Conservation (phyloP, 768 basidiomycete genomes). For the Amanita pseudoporphyria region DNA sequence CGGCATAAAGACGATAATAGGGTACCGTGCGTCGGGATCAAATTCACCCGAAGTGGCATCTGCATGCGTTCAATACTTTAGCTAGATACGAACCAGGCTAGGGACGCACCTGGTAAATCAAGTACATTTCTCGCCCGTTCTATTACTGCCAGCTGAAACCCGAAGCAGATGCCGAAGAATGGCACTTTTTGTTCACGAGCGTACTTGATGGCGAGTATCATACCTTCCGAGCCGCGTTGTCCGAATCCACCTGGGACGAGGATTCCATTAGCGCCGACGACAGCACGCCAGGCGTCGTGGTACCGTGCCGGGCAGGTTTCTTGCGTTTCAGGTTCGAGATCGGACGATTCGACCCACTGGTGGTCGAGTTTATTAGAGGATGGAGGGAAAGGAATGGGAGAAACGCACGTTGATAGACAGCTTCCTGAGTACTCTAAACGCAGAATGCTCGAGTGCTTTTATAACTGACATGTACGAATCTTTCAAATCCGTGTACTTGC, state of each 20-base stretch:
- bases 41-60: constrained; percentile 88
- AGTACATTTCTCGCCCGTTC: constrained; percentile 90
- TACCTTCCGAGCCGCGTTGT: constrained; percentile 87
- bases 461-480: constrained; percentile 99
- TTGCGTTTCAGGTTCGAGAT: constrained; percentile 78
- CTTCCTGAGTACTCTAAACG: constrained; percentile 83
- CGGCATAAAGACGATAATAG: constrained; percentile 94
- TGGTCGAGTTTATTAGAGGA: not conserved
- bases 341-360: constrained; percentile 94
- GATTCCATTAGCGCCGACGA: constrained; percentile 89
- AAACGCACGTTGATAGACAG: constrained; percentile 64
- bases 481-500: constrained; percentile 94
- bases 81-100: not conserved
- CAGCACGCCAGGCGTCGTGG: constrained; percentile 90
- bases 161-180: constrained; percentile 94
- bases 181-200: constrained; percentile 92
- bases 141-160: constrained; percentile 94
- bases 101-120: constrained; percentile 47
- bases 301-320: constrained; percentile 76
- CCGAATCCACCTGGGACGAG: constrained; percentile 98
- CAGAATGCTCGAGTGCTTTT: constrained; percentile 95
- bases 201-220: constrained; percentile 98
- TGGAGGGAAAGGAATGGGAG: not conserved
- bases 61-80: constrained; percentile 18
- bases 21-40: constrained; percentile 45